A percentile compares a stretch with the other conserved stretches of the same genome.
Conservation (phyloP, 2,329 filamentous ascomycete genomes). For the Incumbomyces delicatus region DNA sequence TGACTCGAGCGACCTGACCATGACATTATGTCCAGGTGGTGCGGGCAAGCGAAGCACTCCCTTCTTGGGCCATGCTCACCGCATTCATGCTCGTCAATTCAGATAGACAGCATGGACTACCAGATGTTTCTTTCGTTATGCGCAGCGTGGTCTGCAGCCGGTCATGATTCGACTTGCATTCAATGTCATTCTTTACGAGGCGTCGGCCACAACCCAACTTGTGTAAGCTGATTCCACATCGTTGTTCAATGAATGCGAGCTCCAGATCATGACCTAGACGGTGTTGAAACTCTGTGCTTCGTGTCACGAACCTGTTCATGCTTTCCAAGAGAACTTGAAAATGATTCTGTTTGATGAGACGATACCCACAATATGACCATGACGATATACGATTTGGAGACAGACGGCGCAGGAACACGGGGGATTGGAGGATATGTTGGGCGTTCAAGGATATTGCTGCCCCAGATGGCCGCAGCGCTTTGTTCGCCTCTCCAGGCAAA, state of each 20-base stretch:
- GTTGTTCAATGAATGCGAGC: slow-evolving; percentile 2
- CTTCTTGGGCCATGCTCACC: slow-evolving; percentile 8
- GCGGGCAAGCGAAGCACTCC: slow-evolving; percentile 14
- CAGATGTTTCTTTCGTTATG: slow-evolving; percentile 8
- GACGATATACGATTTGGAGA: background rate
- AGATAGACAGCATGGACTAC: slow-evolving; percentile 9
- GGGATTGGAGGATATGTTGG: background rate
- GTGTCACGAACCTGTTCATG: slow-evolving; percentile 1
- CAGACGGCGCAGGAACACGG: slow-evolving; percentile 1
- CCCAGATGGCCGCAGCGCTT: background rate
- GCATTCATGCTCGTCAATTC: slow-evolving; percentile 18
- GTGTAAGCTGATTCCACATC: background rate
- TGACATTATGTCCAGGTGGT: slow-evolving; percentile 19
- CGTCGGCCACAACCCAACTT: slow-evolving; percentile 4
- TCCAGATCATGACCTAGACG: slow-evolving; percentile 6
- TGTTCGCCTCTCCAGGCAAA: too few species aligned
- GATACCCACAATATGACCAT: slow-evolving; percentile 6
- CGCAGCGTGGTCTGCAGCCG: slow-evolving; percentile 20
- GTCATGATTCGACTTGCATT: slow-evolving; percentile 5
- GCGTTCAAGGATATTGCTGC: background rate
- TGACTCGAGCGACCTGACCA: slow-evolving; percentile 14
- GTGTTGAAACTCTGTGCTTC: slow-evolving; percentile 4
- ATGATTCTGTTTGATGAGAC: slow-evolving; percentile 1
- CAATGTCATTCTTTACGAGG: slow-evolving; percentile 6
- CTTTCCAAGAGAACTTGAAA: background rate